These are phyloP conservation scores for Annulohypoxylon moriforme DNA, from an alignment of 495 filamentous ascomycete genomes.

Conservation along the genomic window DNA sequence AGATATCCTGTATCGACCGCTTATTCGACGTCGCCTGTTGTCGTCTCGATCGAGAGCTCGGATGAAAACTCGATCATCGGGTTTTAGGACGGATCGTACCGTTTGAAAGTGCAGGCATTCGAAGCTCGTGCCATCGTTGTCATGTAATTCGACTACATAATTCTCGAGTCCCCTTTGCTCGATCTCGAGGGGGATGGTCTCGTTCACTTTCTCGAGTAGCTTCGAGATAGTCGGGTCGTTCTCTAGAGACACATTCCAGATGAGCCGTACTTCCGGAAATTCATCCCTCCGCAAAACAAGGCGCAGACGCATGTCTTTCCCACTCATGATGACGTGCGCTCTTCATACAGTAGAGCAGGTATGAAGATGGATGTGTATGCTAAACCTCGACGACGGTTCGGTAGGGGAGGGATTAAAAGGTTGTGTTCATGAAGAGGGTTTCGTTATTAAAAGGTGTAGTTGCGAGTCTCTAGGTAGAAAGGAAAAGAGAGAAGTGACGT, in stretches of 20 bases:
- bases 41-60: slow-evolving; percentile 82
- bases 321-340: slow-evolving; percentile 32
- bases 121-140: slow-evolving; percentile 68
- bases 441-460: neutral
- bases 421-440: neutral
- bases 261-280: slow-evolving; percentile 77
- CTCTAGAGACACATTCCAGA: slow-evolving; percentile 74
- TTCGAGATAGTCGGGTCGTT: slow-evolving; percentile 77
- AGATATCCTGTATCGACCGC: slow-evolving; percentile 86
- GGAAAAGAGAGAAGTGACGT: neutral
- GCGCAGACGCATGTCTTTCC: slow-evolving; percentile 77
- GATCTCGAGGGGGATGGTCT: slow-evolving; percentile 85
- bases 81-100: slow-evolving; percentile 74
- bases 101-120: slow-evolving; percentile 91
- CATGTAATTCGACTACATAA: slow-evolving; percentile 83
- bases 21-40: slow-evolving; percentile 75
- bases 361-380: neutral
- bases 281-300: slow-evolving; percentile 83
- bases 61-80: slow-evolving; percentile 88
- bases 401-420: neutral
- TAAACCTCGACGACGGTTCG: neutral
- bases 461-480: neutral
- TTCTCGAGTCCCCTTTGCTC: slow-evolving; percentile 90
- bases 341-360: neutral
- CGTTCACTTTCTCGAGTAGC: slow-evolving; percentile 84